Evolutionary conservation across 345 rosid species (phyloP).

Genomic region (Murraya koenigii): DNA sequence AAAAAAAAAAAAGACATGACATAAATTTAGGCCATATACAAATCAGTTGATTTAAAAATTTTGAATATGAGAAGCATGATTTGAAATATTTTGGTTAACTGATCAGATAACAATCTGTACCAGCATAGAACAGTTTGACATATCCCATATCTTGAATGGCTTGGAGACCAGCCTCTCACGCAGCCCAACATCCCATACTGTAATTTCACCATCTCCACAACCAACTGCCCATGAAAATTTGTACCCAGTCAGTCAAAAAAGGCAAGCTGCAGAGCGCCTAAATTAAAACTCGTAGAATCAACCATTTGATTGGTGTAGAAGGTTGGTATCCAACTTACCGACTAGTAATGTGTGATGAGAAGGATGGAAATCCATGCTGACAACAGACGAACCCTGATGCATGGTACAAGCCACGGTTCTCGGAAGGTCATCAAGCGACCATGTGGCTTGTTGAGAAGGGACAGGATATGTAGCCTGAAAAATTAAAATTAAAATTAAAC

Average conservation of each 20-base stretch:
- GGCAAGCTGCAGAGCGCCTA: neutral
- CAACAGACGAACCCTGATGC: constrained; percentile 61
- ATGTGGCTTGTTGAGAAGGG: constrained; percentile 43
- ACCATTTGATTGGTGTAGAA: neutral
- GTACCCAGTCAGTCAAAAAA: constrained; percentile 14
- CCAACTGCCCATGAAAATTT: constrained; percentile 45
- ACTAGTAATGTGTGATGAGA: constrained; percentile 50
- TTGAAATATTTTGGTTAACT: neutral
- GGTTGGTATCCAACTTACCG: constrained; percentile 38
- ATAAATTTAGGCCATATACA: neutral
- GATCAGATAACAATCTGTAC: constrained; percentile 43
- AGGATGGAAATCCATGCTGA: constrained; percentile 81
- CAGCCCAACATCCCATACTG: constrained; percentile 59
- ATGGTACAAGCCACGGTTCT: constrained; percentile 51
- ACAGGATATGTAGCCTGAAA: constrained; percentile 56
- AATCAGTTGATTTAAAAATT: neutral
- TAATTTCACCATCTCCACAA: constrained; percentile 59
- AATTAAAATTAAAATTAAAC: constrained; percentile 4
- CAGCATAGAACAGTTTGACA: constrained; percentile 34
- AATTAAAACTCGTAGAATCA: constrained; percentile 3
- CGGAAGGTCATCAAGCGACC: constrained; percentile 65
- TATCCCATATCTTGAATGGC: constrained; percentile 60
- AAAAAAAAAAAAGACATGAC: neutral
- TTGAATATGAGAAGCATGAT: neutral
- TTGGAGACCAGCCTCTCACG: constrained; percentile 52